A percentile compares a stretch with the other conserved stretches of the same genome.
Evolutionary conservation across 345 rosid species (phyloP).

Genomic region (Citrus cavaleriei): DNA sequence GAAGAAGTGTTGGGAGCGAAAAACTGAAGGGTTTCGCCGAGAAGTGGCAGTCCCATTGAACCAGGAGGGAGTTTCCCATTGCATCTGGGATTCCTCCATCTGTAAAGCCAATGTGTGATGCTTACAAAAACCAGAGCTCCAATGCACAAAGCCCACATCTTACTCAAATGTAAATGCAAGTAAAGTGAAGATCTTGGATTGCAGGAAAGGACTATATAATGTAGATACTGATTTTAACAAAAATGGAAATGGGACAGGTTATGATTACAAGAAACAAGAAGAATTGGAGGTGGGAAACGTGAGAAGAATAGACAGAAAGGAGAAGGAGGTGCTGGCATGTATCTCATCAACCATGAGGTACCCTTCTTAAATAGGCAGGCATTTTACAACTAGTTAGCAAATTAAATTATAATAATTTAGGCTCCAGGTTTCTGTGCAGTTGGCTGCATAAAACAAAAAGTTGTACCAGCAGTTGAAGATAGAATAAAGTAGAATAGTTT

Average conservation of each 20-base stretch:
- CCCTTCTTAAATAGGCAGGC: slow-evolving; percentile 49
- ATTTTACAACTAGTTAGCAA: slow-evolving; percentile 17
- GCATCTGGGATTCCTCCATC: slow-evolving; percentile 82
- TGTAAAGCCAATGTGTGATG: slow-evolving; percentile 54
- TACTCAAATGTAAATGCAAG: slow-evolving; percentile 13
- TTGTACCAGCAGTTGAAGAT: slow-evolving; percentile 29
- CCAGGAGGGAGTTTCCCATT: slow-evolving; percentile 91
- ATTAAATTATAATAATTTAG: slow-evolving; percentile 2
- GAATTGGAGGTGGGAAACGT: slow-evolving; percentile 30
- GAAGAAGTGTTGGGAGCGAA: slow-evolving; percentile 60
- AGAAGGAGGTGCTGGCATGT: slow-evolving; percentile 48
- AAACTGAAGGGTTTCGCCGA: slow-evolving; percentile 83
- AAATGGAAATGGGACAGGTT: slow-evolving; percentile 14
- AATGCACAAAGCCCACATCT: slow-evolving; percentile 50
- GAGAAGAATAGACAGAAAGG: slow-evolving; percentile 42
- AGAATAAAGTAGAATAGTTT: slow-evolving; percentile 23
- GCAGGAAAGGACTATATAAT: slow-evolving; percentile 9
- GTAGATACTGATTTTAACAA: slow-evolving; percentile 6
- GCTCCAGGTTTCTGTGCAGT: slow-evolving; percentile 18
- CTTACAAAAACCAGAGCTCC: slow-evolving; percentile 47
- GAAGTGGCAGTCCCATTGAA: slow-evolving; percentile 84
- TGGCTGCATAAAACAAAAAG: slow-evolving; percentile 19
- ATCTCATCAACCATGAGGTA: slow-evolving; percentile 33
- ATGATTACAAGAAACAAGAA: slow-evolving; percentile 20
- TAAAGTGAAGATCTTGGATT: slow-evolving; percentile 5